Conservation (phyloP, 2,329 filamentous ascomycete species). For the Fusarium luffae region DNA sequence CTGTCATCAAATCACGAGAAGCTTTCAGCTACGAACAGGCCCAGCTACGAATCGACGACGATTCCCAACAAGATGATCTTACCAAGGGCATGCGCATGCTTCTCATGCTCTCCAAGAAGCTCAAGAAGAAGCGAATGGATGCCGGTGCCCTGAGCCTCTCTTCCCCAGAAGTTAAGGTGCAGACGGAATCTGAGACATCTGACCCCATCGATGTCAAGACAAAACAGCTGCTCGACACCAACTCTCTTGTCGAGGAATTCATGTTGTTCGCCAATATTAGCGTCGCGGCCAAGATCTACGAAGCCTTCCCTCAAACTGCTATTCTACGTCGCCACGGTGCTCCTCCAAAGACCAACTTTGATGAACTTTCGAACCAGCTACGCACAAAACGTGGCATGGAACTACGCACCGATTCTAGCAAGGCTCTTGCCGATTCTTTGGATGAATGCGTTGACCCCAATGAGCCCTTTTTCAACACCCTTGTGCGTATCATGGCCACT, state of each 20-base stretch:
- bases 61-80: conserved; percentile 86
- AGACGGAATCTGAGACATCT: conserved; percentile 94
- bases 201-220: conserved; percentile 97
- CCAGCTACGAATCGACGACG: conserved; percentile 92
- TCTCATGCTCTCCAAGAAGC: conserved; percentile 88
- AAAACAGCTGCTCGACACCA: conserved; percentile 92
- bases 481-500: conserved; percentile 96
- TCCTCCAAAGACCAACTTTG: conserved; percentile 95
- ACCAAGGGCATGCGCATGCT: conserved; percentile 90
- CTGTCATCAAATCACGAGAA: conserved; percentile 94
- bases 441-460: conserved; percentile 82
- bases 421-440: conserved; percentile 91
- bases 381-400: conserved; percentile 86
- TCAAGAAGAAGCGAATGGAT: conserved; percentile 95
- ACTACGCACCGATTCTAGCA: conserved; percentile 85
- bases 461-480: conserved; percentile 98
- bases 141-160: conserved; percentile 94
- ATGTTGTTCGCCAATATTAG: conserved; percentile 98
- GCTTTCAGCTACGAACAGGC: conserved; percentile 98
- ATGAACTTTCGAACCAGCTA: conserved; percentile 91
- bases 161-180: conserved; percentile 96
- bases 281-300: conserved; percentile 89
- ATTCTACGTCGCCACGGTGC: conserved; percentile 91
- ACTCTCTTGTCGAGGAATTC: conserved; percentile 98
- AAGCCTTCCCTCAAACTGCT: conserved; percentile 93